Percentiles rank a stretch among this genome's conserved stretches.
These are phyloP conservation scores for Macrotyloma uniflorum DNA, from an alignment of 306 rosid species.

Conservation along the genomic window DNA sequence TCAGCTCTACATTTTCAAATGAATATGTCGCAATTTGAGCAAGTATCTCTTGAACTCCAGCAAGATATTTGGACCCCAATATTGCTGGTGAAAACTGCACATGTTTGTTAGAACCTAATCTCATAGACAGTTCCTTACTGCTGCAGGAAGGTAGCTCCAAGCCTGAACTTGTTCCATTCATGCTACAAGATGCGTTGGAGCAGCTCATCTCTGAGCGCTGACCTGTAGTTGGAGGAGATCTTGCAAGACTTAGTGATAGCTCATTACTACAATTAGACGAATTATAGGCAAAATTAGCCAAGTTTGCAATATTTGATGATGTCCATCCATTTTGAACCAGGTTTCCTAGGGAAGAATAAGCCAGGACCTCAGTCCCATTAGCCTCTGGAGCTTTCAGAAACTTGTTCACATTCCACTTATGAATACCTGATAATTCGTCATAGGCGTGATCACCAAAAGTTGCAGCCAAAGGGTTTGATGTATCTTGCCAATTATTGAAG, in stretches of 20 bases:
- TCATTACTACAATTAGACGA: conserved; percentile 57
- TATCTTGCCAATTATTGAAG: conserved; percentile 50
- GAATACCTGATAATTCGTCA: conserved; percentile 43
- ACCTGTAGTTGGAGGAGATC: conserved; percentile 49
- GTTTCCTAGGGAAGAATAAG: conserved; percentile 48
- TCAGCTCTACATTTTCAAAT: conserved; percentile 54
- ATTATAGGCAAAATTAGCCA: conserved; percentile 43
- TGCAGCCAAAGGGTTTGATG: conserved; percentile 45
- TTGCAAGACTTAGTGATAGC: conserved; percentile 70
- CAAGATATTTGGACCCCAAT: conserved; percentile 73
- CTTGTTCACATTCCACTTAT: conserved; percentile 41
- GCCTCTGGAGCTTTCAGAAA: conserved; percentile 40
- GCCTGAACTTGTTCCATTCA: conserved; percentile 50
- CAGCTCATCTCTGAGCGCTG: conserved; percentile 58
- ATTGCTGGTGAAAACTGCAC: conserved; percentile 54
- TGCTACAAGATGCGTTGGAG: conserved; percentile 45
- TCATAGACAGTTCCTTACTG: conserved; percentile 49
- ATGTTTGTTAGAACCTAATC: conserved; percentile 45
- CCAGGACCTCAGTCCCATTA: conserved; percentile 27
- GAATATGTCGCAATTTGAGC: conserved; percentile 74
- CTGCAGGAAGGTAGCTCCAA: conserved; percentile 57
- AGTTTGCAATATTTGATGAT: conserved; percentile 50
- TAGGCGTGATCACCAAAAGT: conserved; percentile 34
- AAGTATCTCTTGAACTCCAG: conserved; percentile 73
- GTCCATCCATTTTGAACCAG: conserved; percentile 59